Evolutionary conservation across 202 grass and related monocot species (phyloP), one percentile per base, ranked within the genome.

Genomic region (Zoysia matrella): DNA sequence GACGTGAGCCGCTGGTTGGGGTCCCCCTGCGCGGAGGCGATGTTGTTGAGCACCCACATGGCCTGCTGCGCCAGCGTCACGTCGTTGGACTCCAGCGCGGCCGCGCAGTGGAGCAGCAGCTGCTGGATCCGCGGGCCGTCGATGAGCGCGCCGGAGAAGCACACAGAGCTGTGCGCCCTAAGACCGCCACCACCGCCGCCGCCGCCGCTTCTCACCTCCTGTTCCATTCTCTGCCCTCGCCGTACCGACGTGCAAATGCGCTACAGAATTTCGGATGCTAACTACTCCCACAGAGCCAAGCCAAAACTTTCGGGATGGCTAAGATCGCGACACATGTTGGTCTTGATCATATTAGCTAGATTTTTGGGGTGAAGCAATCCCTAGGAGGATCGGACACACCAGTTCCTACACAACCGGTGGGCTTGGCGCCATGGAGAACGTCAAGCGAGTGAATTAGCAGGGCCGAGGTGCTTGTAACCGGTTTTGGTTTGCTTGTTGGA

Each of bases 1-100:
- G 86, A 84, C 30, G 89, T 94, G 58, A 94, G 84, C 43, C 89
- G 78, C 86, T 91, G 86, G 84, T 87, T 91, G 65, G 89, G 86
- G 47, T 87, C 89, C 0, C 92, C 89, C 55, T 94, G 77, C 5
- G 86, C 51, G 60, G 81, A 94, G 70, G 86, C 92, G 72, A 94
- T 88, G 89, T 91, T 94, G 81, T 94, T 94, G 84, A 94, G 92
- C 60, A 94, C 92, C 92, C 92, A 94, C 86, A 94, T 89, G 81
- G 87, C 86, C 78, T 94, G 92, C 81, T 94, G 89, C 52, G 89
- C 89, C 70, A 94, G 81, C 80, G 89, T 94, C 6, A 89, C 85
- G 74, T 94, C 92, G 65, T 94, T 91, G 70, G 92, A 86, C 86
- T 94, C 92, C 8, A 94, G 84, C 39, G 92, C 89, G 7, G 64